phyloP scores from a whole-genome alignment of 345 rosid genomes.

The Xanthoceras sorbifolium region DNA sequence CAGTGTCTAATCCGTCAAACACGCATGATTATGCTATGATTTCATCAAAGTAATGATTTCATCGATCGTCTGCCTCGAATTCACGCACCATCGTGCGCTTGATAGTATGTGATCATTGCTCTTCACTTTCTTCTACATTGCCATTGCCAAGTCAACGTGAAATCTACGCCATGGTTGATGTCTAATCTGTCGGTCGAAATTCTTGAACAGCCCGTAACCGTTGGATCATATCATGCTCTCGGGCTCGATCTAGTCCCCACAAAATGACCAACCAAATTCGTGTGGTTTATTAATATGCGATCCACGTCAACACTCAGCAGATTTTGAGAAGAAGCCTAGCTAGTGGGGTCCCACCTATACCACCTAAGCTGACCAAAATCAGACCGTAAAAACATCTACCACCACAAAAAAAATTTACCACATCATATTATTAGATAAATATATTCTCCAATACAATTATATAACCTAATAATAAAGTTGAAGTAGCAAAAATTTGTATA shows the following conservation, averaged over 20 bases:
- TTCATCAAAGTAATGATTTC: neutral
- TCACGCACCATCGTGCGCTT: neutral
- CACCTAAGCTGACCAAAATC: neutral
- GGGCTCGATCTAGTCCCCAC: neutral
- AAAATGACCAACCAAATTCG: neutral
- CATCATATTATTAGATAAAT: too few species aligned
- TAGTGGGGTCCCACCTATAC: neutral
- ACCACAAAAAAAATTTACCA: too few species aligned
- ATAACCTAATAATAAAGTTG: too few species aligned
- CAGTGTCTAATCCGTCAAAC: too few species aligned
- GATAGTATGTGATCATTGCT: neutral
- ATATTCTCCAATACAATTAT: too few species aligned
- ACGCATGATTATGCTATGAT: too few species aligned
- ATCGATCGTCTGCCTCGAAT: neutral
- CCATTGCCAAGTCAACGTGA: neutral
- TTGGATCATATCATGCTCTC: neutral
- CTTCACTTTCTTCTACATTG: neutral
- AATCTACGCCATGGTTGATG: neutral
- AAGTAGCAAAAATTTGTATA: too few species aligned
- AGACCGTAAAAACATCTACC: too few species aligned
- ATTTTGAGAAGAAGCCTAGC: neutral
- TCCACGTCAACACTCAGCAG: neutral
- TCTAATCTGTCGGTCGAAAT: slow-evolving; percentile 7
- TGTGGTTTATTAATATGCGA: neutral
- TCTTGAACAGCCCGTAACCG: neutral